Evolutionary conservation across 179 eudicot species (phyloP), one percentile per base, ranked within the genome.

Genomic region (Beta lomatogona): DNA sequence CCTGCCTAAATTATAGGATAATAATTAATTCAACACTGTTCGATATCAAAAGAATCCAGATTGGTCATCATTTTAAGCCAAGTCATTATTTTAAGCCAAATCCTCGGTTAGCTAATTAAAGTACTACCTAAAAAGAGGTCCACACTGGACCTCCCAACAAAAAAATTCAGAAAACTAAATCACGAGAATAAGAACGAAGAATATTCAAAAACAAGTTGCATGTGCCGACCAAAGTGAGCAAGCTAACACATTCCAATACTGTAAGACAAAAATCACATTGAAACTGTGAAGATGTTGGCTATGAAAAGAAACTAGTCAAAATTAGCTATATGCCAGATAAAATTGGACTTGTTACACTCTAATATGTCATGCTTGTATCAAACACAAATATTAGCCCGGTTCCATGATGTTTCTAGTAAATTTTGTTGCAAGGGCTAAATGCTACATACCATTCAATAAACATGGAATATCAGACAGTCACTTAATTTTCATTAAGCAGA

Each of bases 61-160:
- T 22, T 57, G 10, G 25, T 75, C 3, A 66, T 28, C 46, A 60
- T 58, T 25, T 15, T 22, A 48, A 65, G 45, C 4, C 9, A 22
- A 6, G 6, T 3, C 44, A 28, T 65, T 36, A 64, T 9, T 64
- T 36, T 52, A 57, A 70, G 68, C 80, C 75, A 72, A 67, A 53
- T 79, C 64, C 78, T 67, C 59, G 59, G 45, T 68, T 19, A 44
- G 61, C 71, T 65, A 73, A 58, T 28, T 12, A 36, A 36, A 36
- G 41, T 36, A 69, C 59, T 64, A 16, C 48, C 81, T 15, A 61
- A 22, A 31, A 31, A 50, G 78, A 66, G 46, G 77, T 64, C 31
- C 48, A 31, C 48, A 36, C 9, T 54, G 83, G 86, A 71, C 83
- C 81, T 77, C 57, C 76, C 69, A 76, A 45, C 70, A 21, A 52